These are phyloP conservation scores for Forsythia suspensa DNA, from an alignment of 257 asterid species.

Conservation along the genomic window DNA sequence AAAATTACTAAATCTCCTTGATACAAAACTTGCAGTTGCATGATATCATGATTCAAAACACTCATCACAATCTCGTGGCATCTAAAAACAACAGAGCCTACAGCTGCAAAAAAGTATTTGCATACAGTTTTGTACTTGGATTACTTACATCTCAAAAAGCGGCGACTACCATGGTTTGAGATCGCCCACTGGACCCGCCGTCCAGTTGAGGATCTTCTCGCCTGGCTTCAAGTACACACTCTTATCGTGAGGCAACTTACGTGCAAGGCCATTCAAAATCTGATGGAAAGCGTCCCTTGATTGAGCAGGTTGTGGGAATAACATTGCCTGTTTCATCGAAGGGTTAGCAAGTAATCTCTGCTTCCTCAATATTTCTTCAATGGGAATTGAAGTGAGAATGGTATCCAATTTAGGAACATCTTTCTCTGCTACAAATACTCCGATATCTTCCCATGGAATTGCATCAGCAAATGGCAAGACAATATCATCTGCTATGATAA, in stretches of 20 bases:
- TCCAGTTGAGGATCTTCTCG: constrained; percentile 76
- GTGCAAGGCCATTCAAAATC: constrained; percentile 81
- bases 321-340: constrained; percentile 91
- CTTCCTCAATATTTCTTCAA: constrained; percentile 67
- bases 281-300: constrained; percentile 90
- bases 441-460: constrained; percentile 95
- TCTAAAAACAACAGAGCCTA: constrained; percentile 1
- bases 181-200: constrained; percentile 81
- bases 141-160: background rate
- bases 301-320: constrained; percentile 84
- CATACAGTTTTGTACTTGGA: background rate
- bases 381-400: constrained; percentile 72
- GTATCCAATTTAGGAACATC: constrained; percentile 84
- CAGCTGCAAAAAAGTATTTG: background rate
- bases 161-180: constrained; percentile 72
- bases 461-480: constrained; percentile 94
- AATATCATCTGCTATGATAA: constrained; percentile 88
- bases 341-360: constrained; percentile 86
- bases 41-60: background rate
- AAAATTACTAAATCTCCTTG: background rate
- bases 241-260: constrained; percentile 69
- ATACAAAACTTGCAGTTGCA: too few relatives aligned
- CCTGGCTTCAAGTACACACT: constrained; percentile 53
- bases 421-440: constrained; percentile 75
- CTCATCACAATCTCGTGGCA: background rate